A percentile compares a stretch with the other conserved stretches of the same genome.
Conservation (phyloP, 352 stramenopile genomes). For the Globisporangium camurandrum region DNA sequence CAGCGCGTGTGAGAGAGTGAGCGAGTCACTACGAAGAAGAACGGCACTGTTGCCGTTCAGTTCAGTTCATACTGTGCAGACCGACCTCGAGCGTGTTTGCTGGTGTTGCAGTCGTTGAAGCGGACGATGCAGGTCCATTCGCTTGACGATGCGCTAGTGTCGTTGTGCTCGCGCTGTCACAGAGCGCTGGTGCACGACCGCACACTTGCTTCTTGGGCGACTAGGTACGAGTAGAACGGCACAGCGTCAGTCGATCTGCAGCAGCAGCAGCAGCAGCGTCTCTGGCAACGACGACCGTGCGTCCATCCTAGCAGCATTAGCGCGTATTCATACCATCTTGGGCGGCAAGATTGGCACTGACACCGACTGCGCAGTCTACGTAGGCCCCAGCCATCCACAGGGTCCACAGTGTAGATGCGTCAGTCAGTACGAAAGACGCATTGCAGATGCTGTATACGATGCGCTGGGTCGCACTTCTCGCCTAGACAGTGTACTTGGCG, state of each 20-base stretch:
- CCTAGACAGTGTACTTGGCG: too few relatives aligned
- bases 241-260: too few relatives aligned
- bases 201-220: conserved; percentile 32
- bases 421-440: too few relatives aligned
- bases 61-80: background rate
- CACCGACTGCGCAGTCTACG: conserved; percentile 14
- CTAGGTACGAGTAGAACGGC: too few relatives aligned
- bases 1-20: background rate
- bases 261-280: too few relatives aligned
- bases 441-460: too few relatives aligned
- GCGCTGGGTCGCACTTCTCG: too few relatives aligned
- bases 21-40: background rate
- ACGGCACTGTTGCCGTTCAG: background rate
- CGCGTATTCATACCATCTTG: conserved; percentile 22
- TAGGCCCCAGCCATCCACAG: background rate
- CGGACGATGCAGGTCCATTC: background rate
- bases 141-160: conserved; percentile 1
- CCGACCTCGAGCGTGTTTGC: conserved; percentile 19
- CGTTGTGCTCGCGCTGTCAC: conserved; percentile 19
- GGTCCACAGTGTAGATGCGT: background rate
- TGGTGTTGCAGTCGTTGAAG: background rate
- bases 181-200: conserved; percentile 1
- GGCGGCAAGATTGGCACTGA: conserved; percentile 42
- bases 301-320: too few relatives aligned
- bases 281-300: too few relatives aligned